Evolutionary conservation across 257 asterid species (phyloP), one percentile per base, ranked within the genome.

Genomic region (Datura wrightii): DNA sequence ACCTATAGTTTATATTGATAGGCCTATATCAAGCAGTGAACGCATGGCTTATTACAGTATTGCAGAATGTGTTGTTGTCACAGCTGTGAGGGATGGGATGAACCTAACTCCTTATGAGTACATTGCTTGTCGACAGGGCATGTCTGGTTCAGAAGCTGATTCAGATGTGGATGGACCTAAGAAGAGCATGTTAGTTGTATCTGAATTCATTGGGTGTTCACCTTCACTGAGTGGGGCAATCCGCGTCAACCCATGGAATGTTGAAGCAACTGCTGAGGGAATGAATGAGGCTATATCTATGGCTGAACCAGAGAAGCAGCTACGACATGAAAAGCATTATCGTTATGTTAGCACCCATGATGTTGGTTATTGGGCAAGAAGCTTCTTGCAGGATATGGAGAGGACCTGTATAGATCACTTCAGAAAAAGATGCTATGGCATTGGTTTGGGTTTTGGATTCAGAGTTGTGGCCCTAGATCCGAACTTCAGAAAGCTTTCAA

Each of bases 71-170:
- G 95, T 93, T 70, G 97, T 92, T 79, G 97, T 94, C 79, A 92
- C 98, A 39, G 97, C 98, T 5, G 98, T 95, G 78, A 83, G 98
- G 84, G 98, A 95, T 85, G 98, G 98, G 88, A 92, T 95, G 98
- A 95, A 95, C 89, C 89, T 95, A 85, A 93, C 94, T 63, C 97
- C 98, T 58, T 95, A 95, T 39, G 97, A 95, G 84, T 95, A 95
- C 90, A 90, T 93, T 83, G 97, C 91, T 58, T 92, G 97, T 84
- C 87, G 98, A 86, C 92, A 95, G 89, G 97, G 97, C 36, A 79
- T 92, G 70, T 81, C 93, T 82, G 88, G 91, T 58, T 90, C 88
- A 34, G 95, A 87, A 80, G 83, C 89, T 62, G 91, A 84, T 70
- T 90, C 92, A 16, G 90, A 88, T 46, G 86, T 86, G 87, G 82